These are phyloP conservation scores for Ceratocystis alfenasii DNA, from an alignment of 2,329 filamentous ascomycete genomes.

Conservation along the genomic window DNA sequence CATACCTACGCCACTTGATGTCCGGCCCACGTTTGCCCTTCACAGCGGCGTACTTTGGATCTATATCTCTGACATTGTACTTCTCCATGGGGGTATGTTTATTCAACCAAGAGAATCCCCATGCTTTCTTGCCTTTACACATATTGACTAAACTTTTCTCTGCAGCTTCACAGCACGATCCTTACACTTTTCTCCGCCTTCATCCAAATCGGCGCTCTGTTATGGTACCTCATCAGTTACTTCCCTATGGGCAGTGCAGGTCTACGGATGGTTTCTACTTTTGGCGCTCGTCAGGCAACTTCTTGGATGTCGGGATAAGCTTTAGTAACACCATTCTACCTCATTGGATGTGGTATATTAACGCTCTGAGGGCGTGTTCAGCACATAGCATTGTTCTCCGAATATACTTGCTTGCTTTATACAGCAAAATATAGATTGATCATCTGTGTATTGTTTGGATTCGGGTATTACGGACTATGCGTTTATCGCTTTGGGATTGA, in stretches of 20 bases:
- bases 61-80: conserved; percentile 78
- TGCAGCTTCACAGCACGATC: conserved; percentile 66
- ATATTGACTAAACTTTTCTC: neutral
- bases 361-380: too few relatives aligned
- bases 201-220: conserved; percentile 66
- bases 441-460: too few relatives aligned
- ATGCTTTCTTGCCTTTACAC: neutral
- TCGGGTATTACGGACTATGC: too few relatives aligned
- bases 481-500: too few relatives aligned
- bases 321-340: neutral
- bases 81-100: conserved; percentile 80
- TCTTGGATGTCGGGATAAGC: conserved; percentile 71
- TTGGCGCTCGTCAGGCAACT: conserved; percentile 71
- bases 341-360: too few relatives aligned
- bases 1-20: conserved; percentile 71
- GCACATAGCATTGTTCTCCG: too few relatives aligned
- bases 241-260: conserved; percentile 94
- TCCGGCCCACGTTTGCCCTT: conserved; percentile 81
- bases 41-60: conserved; percentile 88
- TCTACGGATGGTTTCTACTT: conserved; percentile 71
- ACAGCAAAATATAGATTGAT: too few relatives aligned
- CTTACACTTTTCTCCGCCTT: conserved; percentile 77
- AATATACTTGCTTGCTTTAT: too few relatives aligned
- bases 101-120: neutral
- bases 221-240: conserved; percentile 95